A percentile compares a stretch with the other conserved stretches of the same genome.
These are phyloP conservation scores for Tylopilus rubrobrunneus DNA, from an alignment of 768 basidiomycete species.

Conservation along the genomic window DNA sequence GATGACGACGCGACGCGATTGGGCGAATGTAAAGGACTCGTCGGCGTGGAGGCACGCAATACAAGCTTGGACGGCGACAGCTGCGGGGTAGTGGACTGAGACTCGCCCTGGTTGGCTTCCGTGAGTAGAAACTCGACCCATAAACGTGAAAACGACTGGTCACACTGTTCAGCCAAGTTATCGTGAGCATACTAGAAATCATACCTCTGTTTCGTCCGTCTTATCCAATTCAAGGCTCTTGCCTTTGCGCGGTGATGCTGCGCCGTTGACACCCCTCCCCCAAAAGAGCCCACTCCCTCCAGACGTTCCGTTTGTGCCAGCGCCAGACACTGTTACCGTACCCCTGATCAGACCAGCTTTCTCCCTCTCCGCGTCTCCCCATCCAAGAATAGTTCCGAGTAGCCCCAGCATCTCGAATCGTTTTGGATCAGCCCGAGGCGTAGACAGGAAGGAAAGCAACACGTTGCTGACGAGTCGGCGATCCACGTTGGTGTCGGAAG, in stretches of 20 bases:
- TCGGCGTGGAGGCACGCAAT: conserved; percentile 38
- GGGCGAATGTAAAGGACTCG: conserved; percentile 33
- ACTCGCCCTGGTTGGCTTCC: conserved; percentile 58
- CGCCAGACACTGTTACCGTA: conserved; percentile 52
- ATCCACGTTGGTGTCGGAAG: conserved; percentile 86
- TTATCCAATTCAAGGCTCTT: conserved; percentile 61
- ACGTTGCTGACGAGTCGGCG: conserved; percentile 92
- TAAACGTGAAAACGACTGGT: conserved; percentile 90
- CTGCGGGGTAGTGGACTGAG: conserved; percentile 15
- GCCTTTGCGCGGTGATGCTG: conserved; percentile 28
- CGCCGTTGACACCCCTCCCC: conserved; percentile 21
- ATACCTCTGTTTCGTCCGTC: conserved; percentile 81
- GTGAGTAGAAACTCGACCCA: conserved; percentile 99
- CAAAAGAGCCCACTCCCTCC: conserved; percentile 21
- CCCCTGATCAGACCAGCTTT: conserved; percentile 59
- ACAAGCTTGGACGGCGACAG: conserved; percentile 20
- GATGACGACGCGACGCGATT: conserved; percentile 6
- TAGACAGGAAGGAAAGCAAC: conserved; percentile 82
- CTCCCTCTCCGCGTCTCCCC: conserved; percentile 89
- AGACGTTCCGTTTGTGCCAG: conserved; percentile 27
- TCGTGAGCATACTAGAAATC: conserved; percentile 5
- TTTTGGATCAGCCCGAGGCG: conserved; percentile 88
- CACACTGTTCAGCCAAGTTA: conserved; percentile 1
- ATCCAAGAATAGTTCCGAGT: conserved; percentile 84
- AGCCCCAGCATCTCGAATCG: conserved; percentile 95